Evolutionary conservation across 2,329 filamentous ascomycete species (phyloP).

Genomic region (Didymellaceae sp.): DNA sequence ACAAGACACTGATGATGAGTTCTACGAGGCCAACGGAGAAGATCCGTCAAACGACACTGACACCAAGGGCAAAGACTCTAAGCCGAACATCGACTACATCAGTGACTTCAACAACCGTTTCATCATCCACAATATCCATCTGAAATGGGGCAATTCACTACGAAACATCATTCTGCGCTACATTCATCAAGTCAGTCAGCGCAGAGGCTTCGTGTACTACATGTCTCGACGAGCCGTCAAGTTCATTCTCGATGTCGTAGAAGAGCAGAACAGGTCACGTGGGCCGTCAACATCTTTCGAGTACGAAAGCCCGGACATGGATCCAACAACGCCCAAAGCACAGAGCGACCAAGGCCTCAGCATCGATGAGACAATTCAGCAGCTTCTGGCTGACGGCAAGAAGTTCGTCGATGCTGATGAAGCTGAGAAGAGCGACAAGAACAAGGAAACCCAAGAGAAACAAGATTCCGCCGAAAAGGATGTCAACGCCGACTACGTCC

Average conservation of each 20-base stretch:
- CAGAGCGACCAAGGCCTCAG: constrained; percentile 65
- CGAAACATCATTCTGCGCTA: constrained; percentile 97
- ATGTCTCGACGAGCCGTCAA: constrained; percentile 94
- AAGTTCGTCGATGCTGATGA: constrained; percentile 80
- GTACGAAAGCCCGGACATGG: constrained; percentile 23
- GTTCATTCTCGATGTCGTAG: constrained; percentile 96
- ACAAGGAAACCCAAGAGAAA: constrained; percentile 22
- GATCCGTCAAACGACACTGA: constrained; percentile 57
- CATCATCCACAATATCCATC: constrained; percentile 94
- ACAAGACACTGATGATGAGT: constrained; percentile 53
- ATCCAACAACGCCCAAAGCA: constrained; percentile 42
- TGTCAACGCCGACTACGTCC: constrained; percentile 84
- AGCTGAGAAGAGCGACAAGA: constrained; percentile 39
- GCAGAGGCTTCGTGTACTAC: constrained; percentile 96
- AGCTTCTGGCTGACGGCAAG: constrained; percentile 82
- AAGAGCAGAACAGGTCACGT: constrained; percentile 80
- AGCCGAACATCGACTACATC: constrained; percentile 78
- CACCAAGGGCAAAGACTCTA: constrained; percentile 64
- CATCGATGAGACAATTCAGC: constrained; percentile 83
- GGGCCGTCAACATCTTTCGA: constrained; percentile 36
- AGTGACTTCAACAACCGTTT: constrained; percentile 98
- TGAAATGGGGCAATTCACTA: constrained; percentile 98
- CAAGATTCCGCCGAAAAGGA: constrained; percentile 54
- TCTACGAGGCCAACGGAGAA: constrained; percentile 60
- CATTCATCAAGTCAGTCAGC: constrained; percentile 95